phyloP scores from a whole-genome alignment of 345 rosid species.

The Cardamine chenopodiifolia region DNA sequence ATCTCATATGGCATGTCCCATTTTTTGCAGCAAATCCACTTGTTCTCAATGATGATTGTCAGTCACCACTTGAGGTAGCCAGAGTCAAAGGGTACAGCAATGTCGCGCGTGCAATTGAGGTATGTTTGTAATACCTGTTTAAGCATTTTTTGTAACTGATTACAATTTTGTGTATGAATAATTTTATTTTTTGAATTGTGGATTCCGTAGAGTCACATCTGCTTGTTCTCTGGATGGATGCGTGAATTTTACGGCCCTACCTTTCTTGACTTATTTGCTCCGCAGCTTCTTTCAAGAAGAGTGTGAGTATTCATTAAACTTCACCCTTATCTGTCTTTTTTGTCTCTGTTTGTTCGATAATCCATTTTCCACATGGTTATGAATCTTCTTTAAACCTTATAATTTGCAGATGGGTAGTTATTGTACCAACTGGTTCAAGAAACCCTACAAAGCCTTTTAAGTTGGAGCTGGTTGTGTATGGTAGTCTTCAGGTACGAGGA shows the following conservation, averaged over 20 bases:
- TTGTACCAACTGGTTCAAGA: conserved; percentile 84
- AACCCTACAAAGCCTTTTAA: conserved; percentile 68
- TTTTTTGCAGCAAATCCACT: conserved; percentile 74
- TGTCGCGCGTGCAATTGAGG: conserved; percentile 92
- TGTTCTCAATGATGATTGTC: conserved; percentile 85
- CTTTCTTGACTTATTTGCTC: conserved; percentile 80
- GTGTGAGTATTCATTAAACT: conserved; percentile 53
- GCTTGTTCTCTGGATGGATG: conserved; percentile 94
- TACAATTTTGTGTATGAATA: not conserved
- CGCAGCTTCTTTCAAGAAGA: conserved; percentile 83
- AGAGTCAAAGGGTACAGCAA: conserved; percentile 70
- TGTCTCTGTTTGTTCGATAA: too few relatives aligned
- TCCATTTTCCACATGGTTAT: not conserved
- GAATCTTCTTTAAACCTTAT: conserved; percentile 15
- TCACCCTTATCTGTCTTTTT: not conserved
- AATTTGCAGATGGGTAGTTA: conserved; percentile 79
- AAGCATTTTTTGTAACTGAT: not conserved
- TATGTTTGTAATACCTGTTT: conserved; percentile 28
- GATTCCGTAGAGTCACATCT: conserved; percentile 63
- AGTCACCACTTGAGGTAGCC: conserved; percentile 87
- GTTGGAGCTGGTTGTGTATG: conserved; percentile 86
- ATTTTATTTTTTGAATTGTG: not conserved
- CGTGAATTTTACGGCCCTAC: conserved; percentile 88
- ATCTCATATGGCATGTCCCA: not conserved
- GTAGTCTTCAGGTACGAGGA: conserved; percentile 63